A percentile compares a stretch with the other conserved stretches of the same genome.
These are phyloP conservation scores for Malus domestica DNA, from an alignment of 306 rosid genomes.

Conservation along the genomic window ASM211411v1 NC_041795.1:32060501-32061000, in stretches of 20 bases:
- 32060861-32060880: neutral
- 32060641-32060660: slow-evolving; percentile 88
- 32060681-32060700: slow-evolving; percentile 42
- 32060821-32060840: neutral
- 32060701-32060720: slow-evolving; percentile 61
- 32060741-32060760: slow-evolving; percentile 35
- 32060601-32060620: slow-evolving; percentile 55
- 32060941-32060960: slow-evolving; percentile 42
- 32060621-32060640: slow-evolving; percentile 82
- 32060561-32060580: slow-evolving; percentile 62
- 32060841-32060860: neutral
- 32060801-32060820: neutral
- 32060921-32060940: neutral
- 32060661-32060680: slow-evolving; percentile 56
- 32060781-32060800: slow-evolving; percentile 2
- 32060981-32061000: slow-evolving; percentile 50
- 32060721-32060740: slow-evolving; percentile 72
- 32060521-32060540: slow-evolving; percentile 72
- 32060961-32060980: slow-evolving; percentile 33
- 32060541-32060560: slow-evolving; percentile 71
- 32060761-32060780: neutral
- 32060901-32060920: slow-evolving; percentile 31
- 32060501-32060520: slow-evolving; percentile 42
- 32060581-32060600: slow-evolving; percentile 79
- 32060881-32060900: neutral